These are phyloP conservation scores for Theileria sp. DNA, from an alignment of 169 alveolate species.

Conservation along the genomic window DNA sequence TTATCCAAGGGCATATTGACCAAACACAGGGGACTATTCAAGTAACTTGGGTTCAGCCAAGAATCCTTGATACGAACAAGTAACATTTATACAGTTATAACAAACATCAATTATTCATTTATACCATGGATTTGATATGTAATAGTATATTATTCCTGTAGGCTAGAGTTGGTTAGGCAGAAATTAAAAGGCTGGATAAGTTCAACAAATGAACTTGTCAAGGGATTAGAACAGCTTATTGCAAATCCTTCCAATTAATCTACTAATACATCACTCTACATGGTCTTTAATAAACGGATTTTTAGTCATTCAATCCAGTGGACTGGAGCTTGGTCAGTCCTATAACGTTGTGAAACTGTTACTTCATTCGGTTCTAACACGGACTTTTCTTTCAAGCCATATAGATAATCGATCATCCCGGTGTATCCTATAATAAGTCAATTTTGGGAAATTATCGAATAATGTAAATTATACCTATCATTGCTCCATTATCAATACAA, in stretches of 20 bases:
- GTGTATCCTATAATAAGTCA: constrained; percentile 56
- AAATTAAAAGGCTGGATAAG: constrained; percentile 59
- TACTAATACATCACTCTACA: not conserved
- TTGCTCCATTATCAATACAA: constrained; percentile 99
- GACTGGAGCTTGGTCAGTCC: constrained; percentile 75
- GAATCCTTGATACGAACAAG: constrained; percentile 67
- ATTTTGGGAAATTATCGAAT: not conserved
- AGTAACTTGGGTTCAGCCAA: constrained; percentile 79
- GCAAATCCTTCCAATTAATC: constrained; percentile 8
- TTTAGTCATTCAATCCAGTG: constrained; percentile 59
- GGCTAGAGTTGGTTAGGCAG: constrained; percentile 47
- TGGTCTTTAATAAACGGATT: not conserved
- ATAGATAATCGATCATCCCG: constrained; percentile 68
- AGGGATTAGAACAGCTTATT: constrained; percentile 39
- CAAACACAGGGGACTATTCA: constrained; percentile 66
- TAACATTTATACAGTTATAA: constrained; percentile 3
- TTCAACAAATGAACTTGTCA: constrained; percentile 56
- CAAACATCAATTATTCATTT: not conserved
- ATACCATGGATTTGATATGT: not conserved
- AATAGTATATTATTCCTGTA: constrained; percentile 39
- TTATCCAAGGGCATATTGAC: constrained; percentile 72
- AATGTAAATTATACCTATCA: constrained; percentile 83
- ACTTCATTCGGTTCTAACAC: constrained; percentile 59
- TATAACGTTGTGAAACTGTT: constrained; percentile 72
- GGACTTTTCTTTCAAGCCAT: constrained; percentile 36